phyloP scores from a whole-genome alignment of 2,329 filamentous ascomycete species.

The Fragosphaeria purpurea region DNA sequence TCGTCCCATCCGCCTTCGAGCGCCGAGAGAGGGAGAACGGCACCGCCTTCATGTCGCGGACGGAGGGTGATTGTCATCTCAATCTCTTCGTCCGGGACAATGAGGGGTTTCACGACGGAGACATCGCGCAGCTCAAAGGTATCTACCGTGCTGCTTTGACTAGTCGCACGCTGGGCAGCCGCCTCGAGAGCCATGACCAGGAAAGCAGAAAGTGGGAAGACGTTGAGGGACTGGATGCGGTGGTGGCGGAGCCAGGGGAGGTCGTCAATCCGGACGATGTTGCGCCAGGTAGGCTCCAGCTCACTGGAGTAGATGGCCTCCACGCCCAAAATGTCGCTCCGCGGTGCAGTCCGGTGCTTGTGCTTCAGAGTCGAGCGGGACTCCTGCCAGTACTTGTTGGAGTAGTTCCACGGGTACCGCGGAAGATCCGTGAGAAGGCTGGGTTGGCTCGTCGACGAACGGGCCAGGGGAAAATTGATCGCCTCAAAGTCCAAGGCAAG shows the following conservation, averaged over 20 bases:
- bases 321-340: slow-evolving; percentile 37
- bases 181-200: slow-evolving; percentile 42
- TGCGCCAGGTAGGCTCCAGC: slow-evolving; percentile 38
- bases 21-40: slow-evolving; percentile 18
- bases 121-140: slow-evolving; percentile 39
- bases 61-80: slow-evolving; percentile 40
- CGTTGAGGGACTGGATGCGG: slow-evolving; percentile 43
- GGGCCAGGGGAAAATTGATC: slow-evolving; percentile 34
- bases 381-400: slow-evolving; percentile 37
- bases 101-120: slow-evolving; percentile 33
- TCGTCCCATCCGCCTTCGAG: slow-evolving; percentile 41
- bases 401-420: slow-evolving; percentile 38
- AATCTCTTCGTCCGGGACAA: slow-evolving; percentile 37
- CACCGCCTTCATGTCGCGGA: slow-evolving; percentile 27
- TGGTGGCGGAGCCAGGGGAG: slow-evolving; percentile 50
- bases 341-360: slow-evolving; percentile 27
- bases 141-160: slow-evolving; percentile 18
- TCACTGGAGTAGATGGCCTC: slow-evolving; percentile 34
- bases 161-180: slow-evolving; percentile 24
- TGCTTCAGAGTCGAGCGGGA: slow-evolving; percentile 32
- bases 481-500: slow-evolving; percentile 33
- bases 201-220: slow-evolving; percentile 46
- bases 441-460: slow-evolving; percentile 21
- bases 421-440: slow-evolving; percentile 32
- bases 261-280: slow-evolving; percentile 35